These are phyloP conservation scores for Podosphaera xanthii DNA, from an alignment of 2,329 filamentous ascomycete genomes.

Conservation along the genomic window DNA sequence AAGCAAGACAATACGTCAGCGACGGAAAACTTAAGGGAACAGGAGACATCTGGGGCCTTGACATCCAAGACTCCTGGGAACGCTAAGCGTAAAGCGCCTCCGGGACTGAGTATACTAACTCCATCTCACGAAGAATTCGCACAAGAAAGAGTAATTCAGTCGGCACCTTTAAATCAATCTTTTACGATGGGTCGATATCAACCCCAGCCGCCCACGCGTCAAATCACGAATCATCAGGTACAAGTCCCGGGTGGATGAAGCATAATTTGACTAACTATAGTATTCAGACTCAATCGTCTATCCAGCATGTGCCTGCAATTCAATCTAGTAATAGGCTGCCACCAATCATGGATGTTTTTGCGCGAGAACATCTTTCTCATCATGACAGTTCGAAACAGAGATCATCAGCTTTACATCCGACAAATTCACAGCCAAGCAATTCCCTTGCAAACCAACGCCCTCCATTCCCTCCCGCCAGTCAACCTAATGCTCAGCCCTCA, in stretches of 20 bases:
- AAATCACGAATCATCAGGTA: conserved; percentile 46
- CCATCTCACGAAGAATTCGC: conserved; percentile 83
- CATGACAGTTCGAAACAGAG: conserved; percentile 20
- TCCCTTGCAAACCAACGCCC: conserved; percentile 36
- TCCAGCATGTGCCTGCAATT: conserved; percentile 60
- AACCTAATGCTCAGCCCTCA: conserved; percentile 32
- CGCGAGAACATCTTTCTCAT: conserved; percentile 45
- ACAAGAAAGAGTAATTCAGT: conserved; percentile 87
- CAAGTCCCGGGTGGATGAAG: no score
- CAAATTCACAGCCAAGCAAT: conserved; percentile 25
- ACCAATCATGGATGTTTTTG: conserved; percentile 86
- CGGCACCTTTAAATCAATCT: conserved; percentile 78
- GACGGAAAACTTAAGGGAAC: conserved; percentile 30
- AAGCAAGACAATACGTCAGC: conserved; percentile 47
- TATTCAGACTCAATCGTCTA: background rate
- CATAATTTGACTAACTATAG: background rate
- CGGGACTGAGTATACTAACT: conserved; percentile 82
- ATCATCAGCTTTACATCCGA: conserved; percentile 9
- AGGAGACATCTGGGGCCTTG: conserved; percentile 19
- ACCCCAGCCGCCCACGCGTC: conserved; percentile 50
- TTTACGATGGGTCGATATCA: conserved; percentile 70
- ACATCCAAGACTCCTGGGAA: conserved; percentile 48
- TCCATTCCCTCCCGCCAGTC: conserved; percentile 56
- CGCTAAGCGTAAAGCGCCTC: conserved; percentile 57
- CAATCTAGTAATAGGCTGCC: conserved; percentile 85